Percentiles rank a stretch among this genome's conserved stretches.
Evolutionary conservation across 2,329 filamentous ascomycete genomes (phyloP).

Genomic region (Penicillium sp.): DNA sequence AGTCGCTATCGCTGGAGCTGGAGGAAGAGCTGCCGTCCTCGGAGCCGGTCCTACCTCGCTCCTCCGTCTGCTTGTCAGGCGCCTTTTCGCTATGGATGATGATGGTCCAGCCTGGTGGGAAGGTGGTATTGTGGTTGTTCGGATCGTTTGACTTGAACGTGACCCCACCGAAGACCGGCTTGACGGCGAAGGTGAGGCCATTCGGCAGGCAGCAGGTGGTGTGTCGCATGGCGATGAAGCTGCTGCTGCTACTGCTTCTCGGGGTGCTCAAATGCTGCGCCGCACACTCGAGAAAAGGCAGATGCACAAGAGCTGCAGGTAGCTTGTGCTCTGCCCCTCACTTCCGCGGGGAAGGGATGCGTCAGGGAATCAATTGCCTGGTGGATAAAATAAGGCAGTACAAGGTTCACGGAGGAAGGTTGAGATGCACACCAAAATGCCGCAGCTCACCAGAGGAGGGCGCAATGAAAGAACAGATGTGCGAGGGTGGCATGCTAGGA

Average conservation of each 20-base stretch:
- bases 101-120: slow-evolving; percentile 83
- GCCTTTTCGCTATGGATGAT: slow-evolving; percentile 68
- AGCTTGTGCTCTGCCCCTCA: slow-evolving; percentile 9
- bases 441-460: background rate
- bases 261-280: background rate
- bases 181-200: slow-evolving; percentile 76
- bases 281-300: too few relatives aligned
- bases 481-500: background rate
- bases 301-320: slow-evolving; percentile 7
- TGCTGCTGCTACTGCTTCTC: background rate
- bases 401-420: too few relatives aligned
- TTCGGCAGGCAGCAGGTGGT: slow-evolving; percentile 67
- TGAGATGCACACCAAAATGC: too few relatives aligned
- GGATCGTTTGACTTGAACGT: slow-evolving; percentile 83
- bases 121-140: slow-evolving; percentile 62
- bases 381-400: background rate
- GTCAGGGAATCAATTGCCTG: slow-evolving; percentile 3
- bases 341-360: slow-evolving; percentile 5
- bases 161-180: slow-evolving; percentile 84
- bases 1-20: slow-evolving; percentile 20
- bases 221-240: slow-evolving; percentile 25
- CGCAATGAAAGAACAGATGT: background rate
- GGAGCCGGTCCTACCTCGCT: slow-evolving; percentile 19
- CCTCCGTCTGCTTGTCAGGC: slow-evolving; percentile 32
- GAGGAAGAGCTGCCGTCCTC: slow-evolving; percentile 14